Base-by-base conservation (phyloP, 176 grass and related monocot species). In the Zoysia japonica region DNA sequence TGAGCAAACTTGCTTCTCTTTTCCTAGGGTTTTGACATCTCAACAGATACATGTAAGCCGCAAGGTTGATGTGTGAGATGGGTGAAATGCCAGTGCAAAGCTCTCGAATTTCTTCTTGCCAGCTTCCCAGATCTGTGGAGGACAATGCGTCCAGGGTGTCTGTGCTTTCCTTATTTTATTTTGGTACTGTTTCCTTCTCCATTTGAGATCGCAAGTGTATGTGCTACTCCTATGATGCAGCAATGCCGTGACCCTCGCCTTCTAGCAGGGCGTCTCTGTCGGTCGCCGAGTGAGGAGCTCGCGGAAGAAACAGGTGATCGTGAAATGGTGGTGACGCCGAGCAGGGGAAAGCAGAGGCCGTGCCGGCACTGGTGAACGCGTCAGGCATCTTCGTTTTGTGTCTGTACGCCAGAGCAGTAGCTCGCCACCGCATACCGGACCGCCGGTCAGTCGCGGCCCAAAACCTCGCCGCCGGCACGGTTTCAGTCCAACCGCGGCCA, bases 21-120 rank as follows among this genome's bases (percentile, higher is more conserved):
- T 65, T 45, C 15, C 71, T 85, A 66, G 72, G 60, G 49, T 66
- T 83, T 61, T 84, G 41, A 66, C 71, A 51, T 50, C 71, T 50
- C 38, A 68, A 65, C 57, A 61, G 60, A 67, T 60, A 82, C 80
- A 77, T 89, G 82, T 85, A 77, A 81, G 65, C 78, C 82, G 71
- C 78, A 81, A 72, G 82, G 77, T 28, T 72, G 16, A 65, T 65
- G 44, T 89, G 61, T 38, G 70, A 70, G 28, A 63, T 70, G 48
- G 48, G 11, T 35, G 19, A 61, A 61, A 61, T 73, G 15, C 47
- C 12, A 56, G 11, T 44, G 47, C 81, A 48, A 65, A 80, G 19
- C 43, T 47, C 76, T 49, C 19, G 39, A 14, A 41, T 56, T 40
- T 66, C 12, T 38, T 71, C 12, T 38, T 71, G 15, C 49, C 28